Evolutionary conservation across 2,329 filamentous ascomycete species (phyloP), one percentile per base, ranked within the genome.

Genomic region (Orbilia quercus): DNA sequence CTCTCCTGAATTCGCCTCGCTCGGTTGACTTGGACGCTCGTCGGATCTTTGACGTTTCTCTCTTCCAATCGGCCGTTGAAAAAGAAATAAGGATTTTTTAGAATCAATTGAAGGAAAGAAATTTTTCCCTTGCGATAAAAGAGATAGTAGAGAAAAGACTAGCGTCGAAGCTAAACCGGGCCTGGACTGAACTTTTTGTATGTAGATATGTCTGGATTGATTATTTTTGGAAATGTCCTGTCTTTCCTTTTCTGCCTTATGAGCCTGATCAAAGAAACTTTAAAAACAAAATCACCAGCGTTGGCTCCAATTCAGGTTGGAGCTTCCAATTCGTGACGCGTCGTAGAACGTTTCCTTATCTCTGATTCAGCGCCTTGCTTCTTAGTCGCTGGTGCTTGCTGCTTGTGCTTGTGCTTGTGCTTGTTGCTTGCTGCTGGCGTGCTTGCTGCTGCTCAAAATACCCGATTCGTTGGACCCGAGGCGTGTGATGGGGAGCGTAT

Each of bases 341-440:
- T 72, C 67, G 67, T 72, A 64, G 63, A 65, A 65, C 53, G 67
- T 72, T 65, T 65, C 65, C 36, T 59, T 58, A 65, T 72, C 58
- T 53, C 50, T 63, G 25, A 60, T 60, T 55, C 45, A 57, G 58
- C 50, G 44, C 25, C 25, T 25, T 22, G 31, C n/a, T 34, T 44
- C 18, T 25, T 59, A 44, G 53, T 42, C 34, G 50, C 48, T 55
- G 60, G 40, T 65, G 53, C 54, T 44, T 51, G 65, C 42, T 45
- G 28, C 28, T 57, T 55, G 31, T 60, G 58, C 23, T 62, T 16
- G 14, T 59, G 55, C 14, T 51, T 18, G 11, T 62, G 36, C 34
- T 40, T 62, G 42, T 62, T 47, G 25, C 31, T 47, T 64, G 66
- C 63, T 60, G 28, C 28, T 31, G n/a, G n/a, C n/a, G n/a, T n/a